A percentile compares a stretch with the other conserved stretches of the same genome.
phyloP scores from a whole-genome alignment of 2,329 filamentous ascomycete species.

The Dactylellina drechsleri region DNA sequence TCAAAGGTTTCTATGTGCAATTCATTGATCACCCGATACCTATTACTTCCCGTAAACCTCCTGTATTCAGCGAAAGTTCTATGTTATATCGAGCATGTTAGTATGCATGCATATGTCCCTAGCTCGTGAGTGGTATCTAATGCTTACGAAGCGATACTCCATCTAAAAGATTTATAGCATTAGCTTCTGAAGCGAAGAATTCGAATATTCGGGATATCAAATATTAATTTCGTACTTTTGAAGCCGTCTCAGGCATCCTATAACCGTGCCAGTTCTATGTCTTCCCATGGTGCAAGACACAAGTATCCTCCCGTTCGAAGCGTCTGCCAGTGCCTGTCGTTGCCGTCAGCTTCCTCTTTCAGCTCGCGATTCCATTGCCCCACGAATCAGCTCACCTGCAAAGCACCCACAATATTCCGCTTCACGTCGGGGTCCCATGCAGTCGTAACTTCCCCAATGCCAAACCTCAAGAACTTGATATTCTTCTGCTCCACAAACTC shows the following conservation, averaged over 20 bases:
- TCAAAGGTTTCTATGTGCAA: conserved; percentile 50
- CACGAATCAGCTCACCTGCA: conserved; percentile 23
- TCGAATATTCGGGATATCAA: not conserved
- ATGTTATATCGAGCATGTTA: not conserved
- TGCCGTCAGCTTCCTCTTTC: conserved; percentile 4
- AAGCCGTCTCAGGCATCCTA: conserved; percentile 47
- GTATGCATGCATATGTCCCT: not conserved
- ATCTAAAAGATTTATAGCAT: conserved; percentile 15
- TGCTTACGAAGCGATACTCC: conserved; percentile 50
- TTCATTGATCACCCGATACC: conserved; percentile 49
- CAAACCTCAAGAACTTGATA: conserved; percentile 47
- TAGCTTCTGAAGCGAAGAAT: not conserved
- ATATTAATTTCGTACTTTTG: conserved; percentile 32
- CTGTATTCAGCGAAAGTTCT: conserved; percentile 52
- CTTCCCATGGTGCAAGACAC: conserved; percentile 52
- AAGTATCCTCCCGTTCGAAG: conserved; percentile 48
- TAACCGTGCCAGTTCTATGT: conserved; percentile 50
- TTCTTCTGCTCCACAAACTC: conserved; percentile 26
- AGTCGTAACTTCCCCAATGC: conserved; percentile 44
- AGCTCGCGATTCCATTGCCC: not conserved
- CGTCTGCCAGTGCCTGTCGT: conserved; percentile 37
- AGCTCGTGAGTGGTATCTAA: not conserved
- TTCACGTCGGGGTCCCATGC: conserved; percentile 45
- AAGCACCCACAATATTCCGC: conserved; percentile 38
- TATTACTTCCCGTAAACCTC: conserved; percentile 40